These are phyloP conservation scores for Dissophora ornata DNA, from an alignment of 192 early-diverging fungal genomes.

Conservation along the genomic window DNA sequence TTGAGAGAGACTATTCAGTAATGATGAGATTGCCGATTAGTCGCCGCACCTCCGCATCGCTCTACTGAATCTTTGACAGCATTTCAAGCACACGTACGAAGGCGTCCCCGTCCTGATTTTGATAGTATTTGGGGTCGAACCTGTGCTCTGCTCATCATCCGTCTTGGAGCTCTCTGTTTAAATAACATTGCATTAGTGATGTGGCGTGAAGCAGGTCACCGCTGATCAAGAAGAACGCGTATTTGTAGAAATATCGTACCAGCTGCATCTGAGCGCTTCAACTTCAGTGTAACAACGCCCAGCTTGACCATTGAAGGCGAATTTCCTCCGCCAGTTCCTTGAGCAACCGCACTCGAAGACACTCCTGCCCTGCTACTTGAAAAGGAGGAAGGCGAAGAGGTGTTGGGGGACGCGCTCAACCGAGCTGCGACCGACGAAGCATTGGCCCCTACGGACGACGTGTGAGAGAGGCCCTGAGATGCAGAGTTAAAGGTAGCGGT, in stretches of 20 bases:
- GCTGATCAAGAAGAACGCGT: too few species aligned
- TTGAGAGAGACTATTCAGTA: conserved; percentile 23
- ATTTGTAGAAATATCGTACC: too few species aligned
- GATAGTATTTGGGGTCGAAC: conserved; percentile 34
- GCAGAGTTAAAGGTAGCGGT: not conserved
- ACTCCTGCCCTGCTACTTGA: conserved; percentile 23
- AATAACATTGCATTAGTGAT: not conserved
- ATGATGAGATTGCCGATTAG: too few species aligned
- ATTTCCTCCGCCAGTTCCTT: not conserved
- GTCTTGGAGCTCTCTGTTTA: conserved; percentile 19
- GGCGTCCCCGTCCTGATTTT: conserved; percentile 45
- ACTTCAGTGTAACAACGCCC: conserved; percentile 40
- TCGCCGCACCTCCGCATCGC: too few species aligned
- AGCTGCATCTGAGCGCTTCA: conserved; percentile 50
- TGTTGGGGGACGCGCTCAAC: conserved; percentile 31
- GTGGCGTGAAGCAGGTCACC: too few species aligned
- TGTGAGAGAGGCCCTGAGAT: conserved; percentile 4
- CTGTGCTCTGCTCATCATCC: conserved; percentile 34
- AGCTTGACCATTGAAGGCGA: conserved; percentile 27
- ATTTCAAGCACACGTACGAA: conserved; percentile 24
- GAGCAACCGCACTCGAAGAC: conserved; percentile 1
- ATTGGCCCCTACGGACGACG: conserved; percentile 9
- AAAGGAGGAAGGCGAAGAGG: conserved; percentile 41
- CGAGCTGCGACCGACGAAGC: not conserved
- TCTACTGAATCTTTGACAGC: too few species aligned